Evolutionary conservation across 768 basidiomycete genomes (phyloP).

Genomic region (Daedalea quercina): DNA sequence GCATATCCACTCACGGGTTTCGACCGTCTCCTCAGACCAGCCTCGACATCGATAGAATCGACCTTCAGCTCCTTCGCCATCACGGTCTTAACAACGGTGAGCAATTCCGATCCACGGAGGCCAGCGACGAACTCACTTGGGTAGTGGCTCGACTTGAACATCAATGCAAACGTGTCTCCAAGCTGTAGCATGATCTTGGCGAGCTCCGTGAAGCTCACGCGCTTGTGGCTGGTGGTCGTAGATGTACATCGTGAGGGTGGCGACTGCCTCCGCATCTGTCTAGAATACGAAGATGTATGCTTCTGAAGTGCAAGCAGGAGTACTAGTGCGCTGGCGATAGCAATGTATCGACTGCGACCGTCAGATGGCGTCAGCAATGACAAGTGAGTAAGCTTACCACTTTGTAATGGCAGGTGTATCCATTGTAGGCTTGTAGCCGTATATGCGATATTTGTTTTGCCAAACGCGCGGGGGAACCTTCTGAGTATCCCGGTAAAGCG

Average conservation of each 20-base stretch:
- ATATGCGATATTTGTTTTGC: no score
- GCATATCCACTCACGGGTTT: constrained; percentile 30
- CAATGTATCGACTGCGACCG: no score
- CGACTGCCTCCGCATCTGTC: constrained; percentile 97
- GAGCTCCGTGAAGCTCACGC: constrained; percentile 81
- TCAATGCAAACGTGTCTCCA: constrained; percentile 98
- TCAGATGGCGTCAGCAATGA: no score
- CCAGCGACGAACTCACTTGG: constrained; percentile 95
- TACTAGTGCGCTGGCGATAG: constrained; percentile 87
- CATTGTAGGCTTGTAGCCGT: no score
- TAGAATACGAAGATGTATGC: constrained; percentile 88
- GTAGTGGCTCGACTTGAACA: constrained; percentile 95
- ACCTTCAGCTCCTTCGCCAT: constrained; percentile 99
- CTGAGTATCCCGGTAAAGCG: no score
- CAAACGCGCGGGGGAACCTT: no score
- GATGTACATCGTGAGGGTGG: constrained; percentile 93
- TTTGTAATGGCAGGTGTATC: no score
- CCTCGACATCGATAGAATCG: constrained; percentile 98
- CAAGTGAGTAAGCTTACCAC: no score
- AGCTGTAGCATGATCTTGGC: constrained; percentile 95
- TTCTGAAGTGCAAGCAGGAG: constrained; percentile 91
- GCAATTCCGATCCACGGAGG: constrained; percentile 91
- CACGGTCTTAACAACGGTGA: constrained; percentile 99
- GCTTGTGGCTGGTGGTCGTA: constrained; percentile 90
- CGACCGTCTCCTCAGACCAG: constrained; percentile 59